Percentiles rank a stretch among this genome's conserved stretches.
Evolutionary conservation across 495 filamentous ascomycete species (phyloP).

Genomic region (Neurospora sp.): DNA sequence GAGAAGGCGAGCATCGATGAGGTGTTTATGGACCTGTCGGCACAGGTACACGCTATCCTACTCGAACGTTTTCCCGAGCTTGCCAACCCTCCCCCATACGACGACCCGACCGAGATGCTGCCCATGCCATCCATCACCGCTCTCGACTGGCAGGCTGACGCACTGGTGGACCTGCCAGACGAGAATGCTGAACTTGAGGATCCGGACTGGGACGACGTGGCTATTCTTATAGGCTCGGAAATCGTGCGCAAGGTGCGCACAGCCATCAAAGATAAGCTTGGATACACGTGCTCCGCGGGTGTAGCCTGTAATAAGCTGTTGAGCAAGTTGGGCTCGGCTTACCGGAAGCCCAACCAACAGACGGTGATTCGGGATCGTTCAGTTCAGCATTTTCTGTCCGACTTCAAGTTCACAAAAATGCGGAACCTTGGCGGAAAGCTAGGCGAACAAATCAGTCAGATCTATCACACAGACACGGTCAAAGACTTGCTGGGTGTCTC

Average conservation of each 20-base stretch:
- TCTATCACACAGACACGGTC: constrained; percentile 72
- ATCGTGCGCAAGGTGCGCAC: constrained; percentile 70
- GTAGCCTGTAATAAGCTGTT: constrained; percentile 90
- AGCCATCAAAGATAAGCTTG: constrained; percentile 39
- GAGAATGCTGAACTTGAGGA: constrained; percentile 66
- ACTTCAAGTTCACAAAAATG: constrained; percentile 93
- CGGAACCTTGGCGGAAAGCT: constrained; percentile 94
- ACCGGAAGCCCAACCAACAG: constrained; percentile 90
- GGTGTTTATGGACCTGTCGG: constrained; percentile 84
- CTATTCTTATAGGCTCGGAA: constrained; percentile 73
- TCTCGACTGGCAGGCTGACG: constrained; percentile 73
- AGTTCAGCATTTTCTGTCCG: constrained; percentile 64
- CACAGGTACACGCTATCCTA: constrained; percentile 65
- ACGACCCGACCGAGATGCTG: constrained; percentile 60
- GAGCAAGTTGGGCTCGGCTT: constrained; percentile 80
- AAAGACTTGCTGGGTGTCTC: constrained; percentile 63
- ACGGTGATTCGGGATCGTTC: constrained; percentile 83
- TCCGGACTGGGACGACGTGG: constrained; percentile 95
- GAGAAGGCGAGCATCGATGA: constrained; percentile 91
- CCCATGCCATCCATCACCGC: constrained; percentile 66
- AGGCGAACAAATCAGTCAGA: constrained; percentile 68
- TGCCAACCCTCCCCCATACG: constrained; percentile 47
- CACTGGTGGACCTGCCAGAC: constrained; percentile 63
- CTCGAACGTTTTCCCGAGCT: constrained; percentile 74
- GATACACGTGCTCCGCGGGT: constrained; percentile 86